A percentile compares a stretch with the other conserved stretches of the same genome.
These are phyloP conservation scores for Penicillium salamii DNA, from an alignment of 495 filamentous ascomycete genomes.

Conservation along the genomic window DNA sequence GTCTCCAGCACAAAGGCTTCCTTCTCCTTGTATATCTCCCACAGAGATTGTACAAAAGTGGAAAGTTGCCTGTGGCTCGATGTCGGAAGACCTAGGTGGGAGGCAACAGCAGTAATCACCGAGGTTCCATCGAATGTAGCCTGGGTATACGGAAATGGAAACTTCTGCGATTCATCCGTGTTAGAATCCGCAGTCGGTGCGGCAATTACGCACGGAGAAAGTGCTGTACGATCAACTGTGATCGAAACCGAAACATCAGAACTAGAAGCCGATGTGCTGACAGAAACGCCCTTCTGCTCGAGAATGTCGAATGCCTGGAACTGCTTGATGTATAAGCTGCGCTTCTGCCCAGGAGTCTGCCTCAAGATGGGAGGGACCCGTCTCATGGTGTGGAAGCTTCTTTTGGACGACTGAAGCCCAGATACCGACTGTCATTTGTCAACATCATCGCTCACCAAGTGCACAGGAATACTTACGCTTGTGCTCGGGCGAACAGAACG, in stretches of 20 bases:
- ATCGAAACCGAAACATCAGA: conserved; percentile 56
- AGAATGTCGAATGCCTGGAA: conserved; percentile 60
- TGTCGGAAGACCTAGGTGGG: conserved; percentile 50
- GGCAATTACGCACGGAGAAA: conserved; percentile 66
- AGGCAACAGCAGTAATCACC: conserved; percentile 40
- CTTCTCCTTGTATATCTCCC: conserved; percentile 60
- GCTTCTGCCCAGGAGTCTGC: conserved; percentile 35
- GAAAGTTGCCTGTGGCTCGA: conserved; percentile 42
- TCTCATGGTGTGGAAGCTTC: conserved; percentile 52
- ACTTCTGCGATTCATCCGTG: conserved; percentile 42
- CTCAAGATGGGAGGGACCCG: conserved; percentile 17
- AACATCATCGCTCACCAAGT: conserved; percentile 1
- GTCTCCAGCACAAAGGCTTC: conserved; percentile 65
- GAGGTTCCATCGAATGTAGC: conserved; percentile 26
- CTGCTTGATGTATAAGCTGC: conserved; percentile 58
- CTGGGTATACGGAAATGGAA: conserved; percentile 60
- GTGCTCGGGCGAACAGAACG: conserved; percentile 20
- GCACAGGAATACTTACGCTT: conserved; percentile 20
- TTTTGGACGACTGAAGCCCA: conserved; percentile 30
- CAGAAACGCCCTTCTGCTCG: conserved; percentile 46
- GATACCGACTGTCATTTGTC: conserved; percentile 17
- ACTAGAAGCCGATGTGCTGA: conserved; percentile 36
- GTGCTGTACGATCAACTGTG: conserved; percentile 60
- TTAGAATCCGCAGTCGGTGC: conserved; percentile 47
- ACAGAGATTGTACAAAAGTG: conserved; percentile 51